Conservation (phyloP, 768 basidiomycete genomes). For the Rhizopogon salebrosus region DNA sequence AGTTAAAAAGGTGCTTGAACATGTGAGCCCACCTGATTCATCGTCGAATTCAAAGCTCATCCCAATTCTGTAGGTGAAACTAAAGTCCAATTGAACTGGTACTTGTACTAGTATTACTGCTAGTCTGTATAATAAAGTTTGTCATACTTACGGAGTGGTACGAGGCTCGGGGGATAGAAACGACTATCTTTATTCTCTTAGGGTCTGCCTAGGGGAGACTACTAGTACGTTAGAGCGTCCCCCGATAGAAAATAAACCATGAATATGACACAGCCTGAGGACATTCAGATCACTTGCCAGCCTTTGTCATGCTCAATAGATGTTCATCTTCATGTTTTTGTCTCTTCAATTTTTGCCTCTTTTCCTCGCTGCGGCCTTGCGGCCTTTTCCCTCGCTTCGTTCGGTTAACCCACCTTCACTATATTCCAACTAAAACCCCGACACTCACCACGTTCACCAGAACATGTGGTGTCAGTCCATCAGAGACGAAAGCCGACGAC, state of each 20-base stretch:
- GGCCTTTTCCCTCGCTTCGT: background rate
- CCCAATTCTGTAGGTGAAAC: background rate
- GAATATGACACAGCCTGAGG: too few relatives aligned
- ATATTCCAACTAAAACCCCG: background rate
- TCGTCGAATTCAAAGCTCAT: constrained; percentile 1
- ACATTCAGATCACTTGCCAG: too few relatives aligned
- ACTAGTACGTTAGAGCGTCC: too few relatives aligned
- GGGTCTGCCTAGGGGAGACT: too few relatives aligned
- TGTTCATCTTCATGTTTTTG: background rate
- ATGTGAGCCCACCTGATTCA: constrained; percentile 2
- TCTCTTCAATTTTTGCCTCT: background rate
- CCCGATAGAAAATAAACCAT: too few relatives aligned
- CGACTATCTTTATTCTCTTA: too few relatives aligned
- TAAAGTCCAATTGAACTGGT: background rate
- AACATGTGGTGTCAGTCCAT: background rate
- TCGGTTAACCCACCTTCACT: too few relatives aligned
- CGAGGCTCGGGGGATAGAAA: too few relatives aligned
- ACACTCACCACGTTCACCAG: background rate
- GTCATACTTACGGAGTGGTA: too few relatives aligned
- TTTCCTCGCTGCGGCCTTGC: background rate
- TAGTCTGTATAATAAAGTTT: too few relatives aligned
- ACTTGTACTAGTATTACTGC: too few relatives aligned
- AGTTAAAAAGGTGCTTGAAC: background rate
- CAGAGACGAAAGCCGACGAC: constrained; percentile 4
- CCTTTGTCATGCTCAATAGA: too few relatives aligned